Conservation (phyloP, 345 rosid species). For the Lepidium didymum region DNA sequence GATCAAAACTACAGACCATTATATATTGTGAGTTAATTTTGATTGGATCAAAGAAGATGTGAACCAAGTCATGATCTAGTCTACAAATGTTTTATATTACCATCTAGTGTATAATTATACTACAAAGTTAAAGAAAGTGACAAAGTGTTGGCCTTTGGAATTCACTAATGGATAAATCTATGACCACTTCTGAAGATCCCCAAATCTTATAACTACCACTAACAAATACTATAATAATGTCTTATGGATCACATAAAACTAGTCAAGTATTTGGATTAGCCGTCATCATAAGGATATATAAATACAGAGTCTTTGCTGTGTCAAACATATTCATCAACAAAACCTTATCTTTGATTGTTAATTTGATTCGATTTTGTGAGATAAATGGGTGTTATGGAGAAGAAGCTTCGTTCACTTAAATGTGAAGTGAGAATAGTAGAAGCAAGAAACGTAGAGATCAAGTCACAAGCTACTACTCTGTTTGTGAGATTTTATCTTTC, state of each 20-base stretch:
- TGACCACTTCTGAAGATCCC: conserved; percentile 20
- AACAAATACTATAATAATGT: neutral
- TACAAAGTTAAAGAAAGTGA: conserved; percentile 1
- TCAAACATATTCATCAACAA: conserved; percentile 16
- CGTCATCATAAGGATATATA: conserved; percentile 10
- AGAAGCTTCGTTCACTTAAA: conserved; percentile 31
- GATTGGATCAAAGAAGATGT: conserved; percentile 9
- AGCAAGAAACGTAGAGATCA: conserved; percentile 58
- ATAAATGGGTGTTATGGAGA: conserved; percentile 32
- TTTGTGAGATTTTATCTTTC: conserved; percentile 66
- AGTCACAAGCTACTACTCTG: conserved; percentile 31
- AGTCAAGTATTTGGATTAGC: neutral
- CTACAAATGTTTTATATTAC: neutral
- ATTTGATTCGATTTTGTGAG: neutral
- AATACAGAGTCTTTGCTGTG: conserved; percentile 12
- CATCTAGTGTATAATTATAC: neutral
- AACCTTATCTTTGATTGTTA: neutral
- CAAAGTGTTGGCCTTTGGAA: conserved; percentile 18
- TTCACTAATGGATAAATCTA: conserved; percentile 8
- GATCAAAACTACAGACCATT: neutral
- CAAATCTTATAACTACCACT: conserved; percentile 13
- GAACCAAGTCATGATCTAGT: conserved; percentile 17
- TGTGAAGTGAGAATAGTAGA: conserved; percentile 51
- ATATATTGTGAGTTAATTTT: neutral
- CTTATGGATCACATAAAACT: neutral